These are phyloP conservation scores for Russula foetens DNA, from an alignment of 768 basidiomycete genomes.

Conservation along the genomic window DNA sequence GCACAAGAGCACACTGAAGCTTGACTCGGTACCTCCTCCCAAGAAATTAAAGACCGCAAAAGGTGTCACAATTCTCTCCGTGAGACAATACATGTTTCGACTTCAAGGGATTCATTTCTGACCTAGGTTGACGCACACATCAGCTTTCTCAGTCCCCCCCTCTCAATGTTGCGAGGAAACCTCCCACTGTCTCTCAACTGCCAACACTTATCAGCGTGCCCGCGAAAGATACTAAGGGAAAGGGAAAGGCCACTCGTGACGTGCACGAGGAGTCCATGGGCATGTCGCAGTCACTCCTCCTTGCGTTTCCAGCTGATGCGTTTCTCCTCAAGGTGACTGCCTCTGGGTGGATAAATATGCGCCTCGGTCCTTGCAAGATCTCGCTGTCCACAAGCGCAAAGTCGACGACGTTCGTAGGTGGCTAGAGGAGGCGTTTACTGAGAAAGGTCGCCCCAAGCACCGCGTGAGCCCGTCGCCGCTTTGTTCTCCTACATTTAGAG, in stretches of 20 bases:
- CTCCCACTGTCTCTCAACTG: neutral
- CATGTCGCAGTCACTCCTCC: neutral
- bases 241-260: slow-evolving; percentile 19
- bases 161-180: neutral
- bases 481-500: neutral
- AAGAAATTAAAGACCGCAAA: slow-evolving; percentile 13
- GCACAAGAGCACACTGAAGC: slow-evolving; percentile 18
- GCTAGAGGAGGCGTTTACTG: slow-evolving; percentile 65
- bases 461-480: slow-evolving; percentile 46
- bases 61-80: slow-evolving; percentile 1
- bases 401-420: slow-evolving; percentile 71
- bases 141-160: slow-evolving; percentile 6
- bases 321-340: slow-evolving; percentile 7
- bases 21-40: slow-evolving; percentile 11
- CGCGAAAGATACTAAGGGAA: slow-evolving; percentile 21
- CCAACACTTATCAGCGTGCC: neutral
- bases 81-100: slow-evolving; percentile 1
- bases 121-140: neutral
- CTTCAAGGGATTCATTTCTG: neutral
- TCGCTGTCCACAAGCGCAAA: slow-evolving; percentile 75
- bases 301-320: neutral
- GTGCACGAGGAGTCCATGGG: neutral
- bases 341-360: slow-evolving; percentile 32
- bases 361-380: slow-evolving; percentile 43
- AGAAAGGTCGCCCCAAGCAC: slow-evolving; percentile 63